phyloP scores from a whole-genome alignment of 495 filamentous ascomycete species.

The Penicillium dipodomyicola region DNA sequence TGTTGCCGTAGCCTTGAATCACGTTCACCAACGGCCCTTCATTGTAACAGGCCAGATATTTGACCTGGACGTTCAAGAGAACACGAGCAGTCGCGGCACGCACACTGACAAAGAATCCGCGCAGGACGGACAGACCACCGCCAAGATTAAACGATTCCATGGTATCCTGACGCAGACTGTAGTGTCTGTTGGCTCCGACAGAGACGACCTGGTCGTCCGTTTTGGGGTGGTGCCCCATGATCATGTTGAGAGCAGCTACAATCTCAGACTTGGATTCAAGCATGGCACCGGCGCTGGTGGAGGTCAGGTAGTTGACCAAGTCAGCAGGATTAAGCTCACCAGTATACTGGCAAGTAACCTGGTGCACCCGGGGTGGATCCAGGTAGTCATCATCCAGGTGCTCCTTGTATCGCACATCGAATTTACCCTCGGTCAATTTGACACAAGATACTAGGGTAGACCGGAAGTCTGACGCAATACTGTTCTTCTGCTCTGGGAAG shows the following conservation, averaged over 20 bases:
- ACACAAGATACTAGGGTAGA: conserved; percentile 45
- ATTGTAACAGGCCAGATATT: conserved; percentile 43
- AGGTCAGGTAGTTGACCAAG: conserved; percentile 53
- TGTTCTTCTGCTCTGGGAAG: conserved; percentile 24
- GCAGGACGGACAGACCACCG: conserved; percentile 49
- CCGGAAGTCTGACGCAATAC: conserved; percentile 59
- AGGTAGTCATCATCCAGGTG: conserved; percentile 43
- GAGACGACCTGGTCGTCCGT: conserved; percentile 32
- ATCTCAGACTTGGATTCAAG: conserved; percentile 38
- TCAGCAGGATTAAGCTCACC: conserved; percentile 47
- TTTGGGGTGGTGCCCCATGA: conserved; percentile 43
- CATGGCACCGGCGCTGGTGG: conserved; percentile 42
- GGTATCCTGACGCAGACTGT: conserved; percentile 23
- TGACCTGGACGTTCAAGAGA: conserved; percentile 58
- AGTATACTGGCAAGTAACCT: conserved; percentile 43
- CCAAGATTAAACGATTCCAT: conserved; percentile 35
- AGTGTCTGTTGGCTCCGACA: conserved; percentile 43
- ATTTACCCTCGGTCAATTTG: conserved; percentile 31
- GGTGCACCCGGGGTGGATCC: conserved; percentile 42
- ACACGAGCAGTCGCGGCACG: conserved; percentile 62
- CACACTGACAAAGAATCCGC: conserved; percentile 68
- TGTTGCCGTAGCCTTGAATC: conserved; percentile 23
- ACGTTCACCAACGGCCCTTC: conserved; percentile 29
- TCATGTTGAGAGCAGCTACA: conserved; percentile 55
- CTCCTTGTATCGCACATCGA: conserved; percentile 41